Evolutionary conservation across 2,329 filamentous ascomycete genomes (phyloP).

Genomic region (Fusarium haematococcum): DNA sequence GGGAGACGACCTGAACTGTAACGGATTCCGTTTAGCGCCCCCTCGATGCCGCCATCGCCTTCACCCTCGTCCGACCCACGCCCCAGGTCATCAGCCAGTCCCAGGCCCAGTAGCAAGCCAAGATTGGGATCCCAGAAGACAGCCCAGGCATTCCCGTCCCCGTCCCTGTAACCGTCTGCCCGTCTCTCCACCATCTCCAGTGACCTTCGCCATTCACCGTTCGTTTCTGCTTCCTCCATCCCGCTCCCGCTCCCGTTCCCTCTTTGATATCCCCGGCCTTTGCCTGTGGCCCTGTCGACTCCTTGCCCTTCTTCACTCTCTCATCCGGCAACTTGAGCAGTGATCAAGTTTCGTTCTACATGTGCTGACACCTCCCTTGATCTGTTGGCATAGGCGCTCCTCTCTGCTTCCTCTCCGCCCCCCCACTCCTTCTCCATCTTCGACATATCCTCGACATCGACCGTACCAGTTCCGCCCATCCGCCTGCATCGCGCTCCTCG

Average conservation of each 20-base stretch:
- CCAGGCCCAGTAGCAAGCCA: slow-evolving; percentile 26
- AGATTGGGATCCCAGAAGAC: slow-evolving; percentile 37
- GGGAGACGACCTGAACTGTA: slow-evolving; percentile 31
- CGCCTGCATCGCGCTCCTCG: slow-evolving; percentile 25
- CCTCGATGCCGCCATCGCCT: slow-evolving; percentile 45
- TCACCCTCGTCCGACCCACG: slow-evolving; percentile 38
- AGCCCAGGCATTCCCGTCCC: slow-evolving; percentile 35
- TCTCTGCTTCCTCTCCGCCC: slow-evolving; percentile 29
- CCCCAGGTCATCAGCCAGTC: slow-evolving; percentile 38
- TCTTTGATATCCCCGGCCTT: slow-evolving; percentile 20
- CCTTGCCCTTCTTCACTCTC: slow-evolving; percentile 2
- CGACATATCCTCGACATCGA: slow-evolving; percentile 36
- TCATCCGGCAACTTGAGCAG: slow-evolving; percentile 6
- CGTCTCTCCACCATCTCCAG: slow-evolving; percentile 36
- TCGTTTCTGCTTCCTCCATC: slow-evolving; percentile 30
- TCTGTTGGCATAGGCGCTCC: slow-evolving; percentile 32
- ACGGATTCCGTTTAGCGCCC: slow-evolving; percentile 46
- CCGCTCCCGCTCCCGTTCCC: slow-evolving; percentile 26
- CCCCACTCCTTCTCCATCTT: slow-evolving; percentile 33
- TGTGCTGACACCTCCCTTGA: slow-evolving; percentile 40
- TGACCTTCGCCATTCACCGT: slow-evolving; percentile 37
- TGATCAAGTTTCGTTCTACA: slow-evolving; percentile 21
- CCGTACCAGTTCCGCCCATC: slow-evolving; percentile 20
- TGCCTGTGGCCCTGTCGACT: slow-evolving; percentile 3
- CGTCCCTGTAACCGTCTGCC: slow-evolving; percentile 38